These are phyloP conservation scores for Cyclocybe cylindracea DNA, from an alignment of 768 basidiomycete genomes.

Conservation along the genomic window DNA sequence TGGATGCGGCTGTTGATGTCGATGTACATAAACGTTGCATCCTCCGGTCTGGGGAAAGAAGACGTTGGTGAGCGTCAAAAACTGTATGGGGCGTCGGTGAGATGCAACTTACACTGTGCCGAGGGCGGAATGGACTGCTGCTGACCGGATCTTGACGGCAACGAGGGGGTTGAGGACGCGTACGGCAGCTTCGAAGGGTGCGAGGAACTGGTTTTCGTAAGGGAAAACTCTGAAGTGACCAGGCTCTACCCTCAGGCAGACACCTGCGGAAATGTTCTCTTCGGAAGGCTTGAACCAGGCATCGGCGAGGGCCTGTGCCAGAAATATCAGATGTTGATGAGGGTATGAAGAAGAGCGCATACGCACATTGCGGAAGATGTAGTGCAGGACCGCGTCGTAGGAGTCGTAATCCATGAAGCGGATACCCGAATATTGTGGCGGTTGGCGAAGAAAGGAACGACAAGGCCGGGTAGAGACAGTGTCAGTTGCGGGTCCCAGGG, in stretches of 20 bases:
- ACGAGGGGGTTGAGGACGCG: slow-evolving; percentile 78
- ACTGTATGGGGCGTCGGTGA: not conserved
- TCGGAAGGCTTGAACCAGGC: slow-evolving; percentile 87
- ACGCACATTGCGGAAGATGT: slow-evolving; percentile 73
- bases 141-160: slow-evolving; percentile 78
- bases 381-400: slow-evolving; percentile 78
- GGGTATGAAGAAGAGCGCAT: slow-evolving; percentile 4
- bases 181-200: slow-evolving; percentile 82
- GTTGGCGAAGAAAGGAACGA: slow-evolving; percentile 20
- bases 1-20: slow-evolving; percentile 86
- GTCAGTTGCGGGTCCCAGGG: slow-evolving; percentile 27
- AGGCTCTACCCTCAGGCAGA: slow-evolving; percentile 70
- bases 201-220: slow-evolving; percentile 79
- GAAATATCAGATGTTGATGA: not conserved
- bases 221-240: slow-evolving; percentile 82
- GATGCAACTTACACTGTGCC: slow-evolving; percentile 56
- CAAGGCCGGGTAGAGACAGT: slow-evolving; percentile 35
- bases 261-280: slow-evolving; percentile 78
- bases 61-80: not conserved
- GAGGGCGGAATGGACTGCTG: slow-evolving; percentile 79
- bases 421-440: slow-evolving; percentile 29
- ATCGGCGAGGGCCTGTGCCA: slow-evolving; percentile 69
- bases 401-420: slow-evolving; percentile 73
- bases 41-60: slow-evolving; percentile 47
- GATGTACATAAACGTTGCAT: slow-evolving; percentile 64